Conservation (phyloP, 2,329 filamentous ascomycete species). For the Diaporthe longicolla region DNA sequence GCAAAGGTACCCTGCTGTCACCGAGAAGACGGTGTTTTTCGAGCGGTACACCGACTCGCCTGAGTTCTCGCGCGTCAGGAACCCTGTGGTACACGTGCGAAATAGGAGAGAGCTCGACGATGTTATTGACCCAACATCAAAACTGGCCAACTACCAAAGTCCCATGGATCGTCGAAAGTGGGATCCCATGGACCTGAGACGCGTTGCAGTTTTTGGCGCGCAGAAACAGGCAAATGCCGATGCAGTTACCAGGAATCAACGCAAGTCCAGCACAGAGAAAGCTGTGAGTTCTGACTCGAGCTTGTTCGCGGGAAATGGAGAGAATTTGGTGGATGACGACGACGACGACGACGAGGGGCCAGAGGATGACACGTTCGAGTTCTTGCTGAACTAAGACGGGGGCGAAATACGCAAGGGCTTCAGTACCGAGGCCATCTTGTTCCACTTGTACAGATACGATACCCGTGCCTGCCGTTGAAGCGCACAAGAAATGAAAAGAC, state of each 20-base stretch:
- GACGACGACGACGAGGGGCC: slow-evolving; percentile 35
- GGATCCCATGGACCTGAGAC: slow-evolving; percentile 17
- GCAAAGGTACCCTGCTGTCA: slow-evolving; percentile 2
- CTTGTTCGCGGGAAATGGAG: background rate
- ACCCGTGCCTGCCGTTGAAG: slow-evolving; percentile 30
- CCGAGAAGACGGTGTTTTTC: slow-evolving; percentile 37
- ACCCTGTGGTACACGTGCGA: slow-evolving; percentile 36
- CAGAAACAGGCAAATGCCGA: slow-evolving; percentile 12
- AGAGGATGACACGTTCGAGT: slow-evolving; percentile 42
- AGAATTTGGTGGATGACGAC: slow-evolving; percentile 17
- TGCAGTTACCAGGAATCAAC: background rate
- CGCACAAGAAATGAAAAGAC: slow-evolving; percentile 35
- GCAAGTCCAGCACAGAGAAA: background rate
- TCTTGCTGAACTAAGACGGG: slow-evolving; percentile 17
- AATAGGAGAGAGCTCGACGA: background rate
- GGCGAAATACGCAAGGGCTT: background rate
- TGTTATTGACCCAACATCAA: slow-evolving; percentile 20
- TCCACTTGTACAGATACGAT: slow-evolving; percentile 40
- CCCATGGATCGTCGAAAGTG: slow-evolving; percentile 20
- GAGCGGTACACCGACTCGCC: slow-evolving; percentile 39
- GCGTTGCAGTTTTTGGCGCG: slow-evolving; percentile 27
- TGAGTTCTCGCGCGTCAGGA: slow-evolving; percentile 34
- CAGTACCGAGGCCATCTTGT: background rate
- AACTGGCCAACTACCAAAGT: slow-evolving; percentile 33
- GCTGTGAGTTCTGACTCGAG: background rate